Percentiles rank a stretch among this genome's conserved stretches.
Conservation (phyloP, 1,284 basidiomycete species). For the Melampsora larici-populina region DNA sequence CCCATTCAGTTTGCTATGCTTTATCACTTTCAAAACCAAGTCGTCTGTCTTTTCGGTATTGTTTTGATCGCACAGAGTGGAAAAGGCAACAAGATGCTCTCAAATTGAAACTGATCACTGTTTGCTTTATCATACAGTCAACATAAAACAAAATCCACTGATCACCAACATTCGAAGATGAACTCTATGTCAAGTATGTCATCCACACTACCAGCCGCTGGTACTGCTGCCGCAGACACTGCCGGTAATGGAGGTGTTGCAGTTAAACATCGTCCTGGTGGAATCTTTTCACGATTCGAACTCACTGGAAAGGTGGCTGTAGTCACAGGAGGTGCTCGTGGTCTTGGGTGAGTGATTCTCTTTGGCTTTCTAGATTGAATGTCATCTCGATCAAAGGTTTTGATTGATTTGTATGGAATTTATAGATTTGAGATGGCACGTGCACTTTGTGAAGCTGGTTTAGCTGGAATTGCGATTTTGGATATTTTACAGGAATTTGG, state of each 20-base stretch:
- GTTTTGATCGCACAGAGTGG: too few species aligned
- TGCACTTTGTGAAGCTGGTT: constrained; percentile 42
- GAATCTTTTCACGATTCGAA: constrained; percentile 39
- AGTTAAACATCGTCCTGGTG: constrained; percentile 29
- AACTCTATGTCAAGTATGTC: constrained; percentile 6
- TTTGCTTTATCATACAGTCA: too few species aligned
- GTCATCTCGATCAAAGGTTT: not conserved
- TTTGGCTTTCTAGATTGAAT: not conserved
- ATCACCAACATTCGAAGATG: not conserved
- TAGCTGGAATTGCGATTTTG: constrained; percentile 44
- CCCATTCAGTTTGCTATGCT: too few species aligned
- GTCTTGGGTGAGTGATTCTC: constrained; percentile 24
- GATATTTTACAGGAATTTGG: constrained; percentile 44
- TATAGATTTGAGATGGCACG: constrained; percentile 41
- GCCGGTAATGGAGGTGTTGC: not conserved
- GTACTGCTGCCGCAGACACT: not conserved
- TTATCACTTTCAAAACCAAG: too few species aligned
- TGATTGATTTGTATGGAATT: not conserved
- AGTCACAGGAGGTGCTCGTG: constrained; percentile 42
- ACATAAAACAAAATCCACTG: too few species aligned
- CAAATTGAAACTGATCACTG: too few species aligned
- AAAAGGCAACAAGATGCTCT: too few species aligned
- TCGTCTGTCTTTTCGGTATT: too few species aligned
- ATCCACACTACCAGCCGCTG: not conserved
- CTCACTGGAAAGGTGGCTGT: constrained; percentile 42